Percentiles rank a stretch among this genome's conserved stretches.
These are phyloP conservation scores for Fusarium sp. DNA, from an alignment of 2,329 filamentous ascomycete species.

Conservation along the genomic window DNA sequence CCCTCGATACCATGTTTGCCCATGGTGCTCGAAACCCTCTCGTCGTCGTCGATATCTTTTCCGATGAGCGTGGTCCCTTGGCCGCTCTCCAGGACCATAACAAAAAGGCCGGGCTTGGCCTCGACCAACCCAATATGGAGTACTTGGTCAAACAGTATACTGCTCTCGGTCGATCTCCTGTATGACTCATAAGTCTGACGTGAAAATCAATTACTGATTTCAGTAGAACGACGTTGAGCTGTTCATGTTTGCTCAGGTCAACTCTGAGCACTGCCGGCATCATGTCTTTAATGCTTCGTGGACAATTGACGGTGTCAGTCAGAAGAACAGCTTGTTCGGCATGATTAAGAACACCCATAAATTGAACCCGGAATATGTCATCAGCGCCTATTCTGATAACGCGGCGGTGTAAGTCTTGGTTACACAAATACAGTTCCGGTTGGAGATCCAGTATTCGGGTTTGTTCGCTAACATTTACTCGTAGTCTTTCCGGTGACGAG, in stretches of 20 bases:
- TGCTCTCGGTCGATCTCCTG: constrained; percentile 63
- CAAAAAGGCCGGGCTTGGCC: constrained; percentile 80
- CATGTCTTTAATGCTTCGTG: constrained; percentile 98
- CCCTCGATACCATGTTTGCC: constrained; percentile 80
- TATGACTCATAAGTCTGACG: constrained; percentile 47
- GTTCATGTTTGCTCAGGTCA: constrained; percentile 99
- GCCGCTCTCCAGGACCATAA: constrained; percentile 85
- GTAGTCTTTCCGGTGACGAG: constrained; percentile 50
- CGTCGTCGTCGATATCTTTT: constrained; percentile 78
- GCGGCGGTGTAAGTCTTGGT: constrained; percentile 73
- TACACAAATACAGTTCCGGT: constrained; percentile 10
- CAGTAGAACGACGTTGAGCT: constrained; percentile 81
- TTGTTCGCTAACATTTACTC: background rate
- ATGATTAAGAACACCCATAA: constrained; percentile 98
- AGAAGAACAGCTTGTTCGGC: constrained; percentile 83
- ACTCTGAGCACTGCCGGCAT: constrained; percentile 88
- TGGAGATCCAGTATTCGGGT: background rate
- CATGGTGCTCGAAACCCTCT: constrained; percentile 71
- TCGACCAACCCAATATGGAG: constrained; percentile 89
- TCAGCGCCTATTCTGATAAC: constrained; percentile 97
- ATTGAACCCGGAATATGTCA: constrained; percentile 79
- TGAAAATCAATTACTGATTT: constrained; percentile 33
- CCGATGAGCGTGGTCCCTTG: constrained; percentile 70
- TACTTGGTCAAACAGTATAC: constrained; percentile 78
- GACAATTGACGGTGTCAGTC: constrained; percentile 88